Conservation (phyloP, 305 asterid species). For the Lippia alba region DNA sequence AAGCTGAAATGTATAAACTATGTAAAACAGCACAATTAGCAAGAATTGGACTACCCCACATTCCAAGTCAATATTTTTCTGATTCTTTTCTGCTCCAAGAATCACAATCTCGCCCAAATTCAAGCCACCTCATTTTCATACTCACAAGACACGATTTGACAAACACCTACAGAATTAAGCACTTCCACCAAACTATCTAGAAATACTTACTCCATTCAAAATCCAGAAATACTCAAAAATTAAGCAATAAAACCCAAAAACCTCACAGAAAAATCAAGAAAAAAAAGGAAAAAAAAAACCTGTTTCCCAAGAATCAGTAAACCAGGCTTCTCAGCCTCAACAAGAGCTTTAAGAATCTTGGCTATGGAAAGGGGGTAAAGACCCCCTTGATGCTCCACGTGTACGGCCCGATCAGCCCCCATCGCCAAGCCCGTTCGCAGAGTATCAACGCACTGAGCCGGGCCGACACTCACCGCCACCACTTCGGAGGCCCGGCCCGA, state of each 20-base stretch:
- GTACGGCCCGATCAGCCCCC: slow-evolving; percentile 97
- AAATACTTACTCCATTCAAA: not conserved
- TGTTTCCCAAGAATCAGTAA: slow-evolving; percentile 90
- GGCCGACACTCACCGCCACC: slow-evolving; percentile 84
- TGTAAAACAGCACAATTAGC: not conserved
- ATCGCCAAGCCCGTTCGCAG: slow-evolving; percentile 93
- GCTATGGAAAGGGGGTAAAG: slow-evolving; percentile 85
- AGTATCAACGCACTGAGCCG: slow-evolving; percentile 76
- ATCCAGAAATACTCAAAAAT: not conserved
- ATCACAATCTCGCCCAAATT: not conserved
- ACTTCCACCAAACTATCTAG: not conserved
- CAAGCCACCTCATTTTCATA: not conserved
- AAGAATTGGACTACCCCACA: not conserved
- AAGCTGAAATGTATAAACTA: not conserved
- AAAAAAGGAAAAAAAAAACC: slow-evolving; percentile 40
- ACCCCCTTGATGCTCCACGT: slow-evolving; percentile 66
- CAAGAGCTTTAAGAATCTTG: slow-evolving; percentile 85
- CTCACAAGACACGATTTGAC: slow-evolving; percentile 8
- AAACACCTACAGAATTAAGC: slow-evolving; percentile 2
- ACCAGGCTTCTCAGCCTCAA: slow-evolving; percentile 81
- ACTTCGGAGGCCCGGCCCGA: slow-evolving; percentile 91
- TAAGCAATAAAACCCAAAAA: too few species aligned
- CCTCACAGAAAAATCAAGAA: not conserved
- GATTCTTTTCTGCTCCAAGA: too few species aligned
- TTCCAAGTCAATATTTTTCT: not conserved